Base-by-base conservation (phyloP, 805 yeast genomes). In the Metschnikowia amazonensis region DNA sequence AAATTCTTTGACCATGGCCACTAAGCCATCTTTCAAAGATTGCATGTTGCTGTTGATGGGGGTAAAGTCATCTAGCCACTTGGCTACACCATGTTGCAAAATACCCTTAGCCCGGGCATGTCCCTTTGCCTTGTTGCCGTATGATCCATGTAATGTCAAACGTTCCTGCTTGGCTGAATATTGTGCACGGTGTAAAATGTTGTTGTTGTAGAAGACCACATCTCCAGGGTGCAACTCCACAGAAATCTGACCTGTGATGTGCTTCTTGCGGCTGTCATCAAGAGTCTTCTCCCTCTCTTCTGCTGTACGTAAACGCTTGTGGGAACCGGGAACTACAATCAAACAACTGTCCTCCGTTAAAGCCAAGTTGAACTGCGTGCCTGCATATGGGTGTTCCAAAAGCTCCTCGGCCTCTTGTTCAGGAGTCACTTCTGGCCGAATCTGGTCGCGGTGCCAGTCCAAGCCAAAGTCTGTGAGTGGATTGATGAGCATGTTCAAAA, bases 381-480 rank as follows among this genome's bases (percentile, higher is more conserved):
- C 80, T 16, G 76, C 72, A 45, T 63, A 69, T 1, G 76, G 75
- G 33, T 68, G 59, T 30, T 57, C 45, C 21, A 63, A 59, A 41
- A 76, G 60, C 47, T 67, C 67, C 36, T 55, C 60, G 4, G 66
- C 65, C 54, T 76, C 81, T 53, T 75, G 74, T 43, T 70, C 75
- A 5, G 64, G 66, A 4, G 71, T 59, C 16, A 62, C 77, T 24
- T 72, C 77, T 10, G 79, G 77, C 45, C 66, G 66, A 43, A 76
- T 73, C 50, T 70, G 69, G 56, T 76, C 80, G 32, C 80, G 62
- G 56, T 76, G 80, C 81, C 80, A 76, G 48, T 70, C 75, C 50
- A 76, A 63, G n/a, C 68, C 79, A 57, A 76, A 76, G 56, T 75
- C 77, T 9, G 77, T 71, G 44, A 72, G 62, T 3, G 81, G 81